Evolutionary conservation across 768 basidiomycete species (phyloP), one percentile per base, ranked within the genome.

Genomic region (Russula vinacea): DNA sequence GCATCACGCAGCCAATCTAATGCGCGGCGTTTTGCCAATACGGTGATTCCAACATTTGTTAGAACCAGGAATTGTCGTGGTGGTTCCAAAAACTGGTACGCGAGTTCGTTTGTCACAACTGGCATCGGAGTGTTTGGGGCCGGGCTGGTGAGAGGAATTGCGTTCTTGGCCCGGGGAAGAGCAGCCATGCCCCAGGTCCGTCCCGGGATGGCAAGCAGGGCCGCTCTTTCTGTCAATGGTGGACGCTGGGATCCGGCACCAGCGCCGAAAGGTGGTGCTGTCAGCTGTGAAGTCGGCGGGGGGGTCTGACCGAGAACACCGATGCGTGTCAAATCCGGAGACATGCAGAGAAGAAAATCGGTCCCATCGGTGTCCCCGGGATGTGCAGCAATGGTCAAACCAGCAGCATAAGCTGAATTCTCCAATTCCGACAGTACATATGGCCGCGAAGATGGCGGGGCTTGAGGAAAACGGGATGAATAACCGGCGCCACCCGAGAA

Each of bases 31-130:
- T 94, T 92, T 32, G 81, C 80, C 58, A 96, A 78, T 72, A 91
- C 87, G 22, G 87, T 89, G 65, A 97, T 74, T 5, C 94, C 94
- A 19, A 86, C 87, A 69, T 93, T 95, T 29, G 89, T 93, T 63
- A 98, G 76, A 62, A 98, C 82, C 80, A 98, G 84, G 73, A 94
- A 96, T 70, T 92, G 88, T 54, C 81, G 80, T 24, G 89, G 79
- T 13, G 81, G 78, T 62, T 89, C 85, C n/a, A 83, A 84, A 70
- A 90, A 88, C 72, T 95, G 92, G 22, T 84, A 83, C 0, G 88
- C 89, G 45, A 96, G 78, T 76, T 96, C 93, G 70, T 94, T 94
- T 56, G 82, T 85, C 37, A 82, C 76, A 2, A 81, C 76, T 14
- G 87, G 85, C 1, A 78, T 75, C 33, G 85, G 82, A 2, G 70